Evolutionary conservation across 176 grass and related monocot genomes (phyloP).

Genomic region (Hordeum vulgare): DNA sequence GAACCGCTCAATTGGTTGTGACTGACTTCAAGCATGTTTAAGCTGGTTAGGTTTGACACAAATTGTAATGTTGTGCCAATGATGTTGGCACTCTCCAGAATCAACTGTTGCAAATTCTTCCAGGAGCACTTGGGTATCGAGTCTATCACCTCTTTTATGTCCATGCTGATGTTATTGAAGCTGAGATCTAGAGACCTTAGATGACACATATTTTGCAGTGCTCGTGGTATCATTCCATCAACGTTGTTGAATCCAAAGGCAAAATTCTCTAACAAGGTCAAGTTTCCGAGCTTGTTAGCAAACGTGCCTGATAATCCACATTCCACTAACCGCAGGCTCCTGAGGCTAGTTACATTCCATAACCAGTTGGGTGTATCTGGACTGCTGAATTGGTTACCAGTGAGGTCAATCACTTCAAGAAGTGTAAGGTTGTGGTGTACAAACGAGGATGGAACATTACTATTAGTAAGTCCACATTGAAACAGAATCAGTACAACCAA

Average conservation of each 20-base stretch:
- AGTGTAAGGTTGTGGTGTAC: constrained; percentile 19
- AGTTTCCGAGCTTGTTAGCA: constrained; percentile 2
- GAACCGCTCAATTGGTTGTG: not conserved
- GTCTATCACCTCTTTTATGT: not conserved
- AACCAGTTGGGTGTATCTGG: constrained; percentile 12
- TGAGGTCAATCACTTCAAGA: constrained; percentile 19
- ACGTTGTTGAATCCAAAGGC: not conserved
- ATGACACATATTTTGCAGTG: not conserved
- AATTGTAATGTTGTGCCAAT: too few relatives aligned
- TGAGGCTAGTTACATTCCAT: not conserved
- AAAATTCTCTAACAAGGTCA: constrained; percentile 6
- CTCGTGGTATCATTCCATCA: not conserved
- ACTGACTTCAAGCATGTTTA: not conserved
- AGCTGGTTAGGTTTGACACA: not conserved
- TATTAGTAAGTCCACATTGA: too few relatives aligned
- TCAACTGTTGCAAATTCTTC: not conserved
- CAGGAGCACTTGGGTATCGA: not conserved
- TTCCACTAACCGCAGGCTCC: not conserved
- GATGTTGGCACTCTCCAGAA: not conserved
- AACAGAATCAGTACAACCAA: not conserved
- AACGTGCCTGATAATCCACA: not conserved
- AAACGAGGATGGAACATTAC: not conserved
- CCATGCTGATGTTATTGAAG: not conserved
- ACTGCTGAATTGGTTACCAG: not conserved
- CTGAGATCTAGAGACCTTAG: not conserved